Evolutionary conservation across 192 early-diverging fungal species (phyloP), one percentile per base, ranked within the genome.

Genomic region (Coemansia sp.): DNA sequence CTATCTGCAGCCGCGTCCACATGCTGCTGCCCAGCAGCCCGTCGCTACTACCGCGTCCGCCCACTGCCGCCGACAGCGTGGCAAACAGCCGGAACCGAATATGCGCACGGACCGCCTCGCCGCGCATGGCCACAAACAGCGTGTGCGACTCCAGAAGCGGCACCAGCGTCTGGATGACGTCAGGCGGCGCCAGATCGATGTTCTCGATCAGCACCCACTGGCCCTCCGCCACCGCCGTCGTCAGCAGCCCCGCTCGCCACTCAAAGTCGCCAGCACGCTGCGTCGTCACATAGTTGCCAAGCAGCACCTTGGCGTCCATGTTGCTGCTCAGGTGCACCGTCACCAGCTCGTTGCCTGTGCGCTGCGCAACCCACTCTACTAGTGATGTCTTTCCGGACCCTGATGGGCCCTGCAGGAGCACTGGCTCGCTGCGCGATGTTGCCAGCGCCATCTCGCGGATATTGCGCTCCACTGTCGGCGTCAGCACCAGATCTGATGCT

Each of bases 161-260:
- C n/a, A 95, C 65, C 44, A 99, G 83, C 9, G 95, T 87, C 17
- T 92, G 90, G 47, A 98, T 72, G 22, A 98, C 96, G 62, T 99
- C 97, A 13, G 87, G 61, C n/a, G 97, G 91, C 0, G 97, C 97
- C 27, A 94, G 75, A 68, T 99, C 94, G 60, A 99, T 89, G 81
- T 98, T 95, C 78, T 99, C 97, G 66, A 99, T 87, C 47, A 99
- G 75, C 48, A 99, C 87, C 97, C 97, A 99, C 13, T 87, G 83
- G 36, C 97, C 97, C 58, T 93, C 83, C 17, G 74, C 53, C 1
- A 99, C 96, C 7, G 96, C 96, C 8, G 87, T 89, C 1, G 96
- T 92, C 25, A 99, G 84, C 7, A 99, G 85, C 44, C 97, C 97
- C 7, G 91, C 86, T 58, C 93, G 94, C 95, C 95, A 99, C 34